These are phyloP conservation scores for Metschnikowia matae DNA, from an alignment of 805 yeast genomes.

Conservation along the genomic window DNA sequence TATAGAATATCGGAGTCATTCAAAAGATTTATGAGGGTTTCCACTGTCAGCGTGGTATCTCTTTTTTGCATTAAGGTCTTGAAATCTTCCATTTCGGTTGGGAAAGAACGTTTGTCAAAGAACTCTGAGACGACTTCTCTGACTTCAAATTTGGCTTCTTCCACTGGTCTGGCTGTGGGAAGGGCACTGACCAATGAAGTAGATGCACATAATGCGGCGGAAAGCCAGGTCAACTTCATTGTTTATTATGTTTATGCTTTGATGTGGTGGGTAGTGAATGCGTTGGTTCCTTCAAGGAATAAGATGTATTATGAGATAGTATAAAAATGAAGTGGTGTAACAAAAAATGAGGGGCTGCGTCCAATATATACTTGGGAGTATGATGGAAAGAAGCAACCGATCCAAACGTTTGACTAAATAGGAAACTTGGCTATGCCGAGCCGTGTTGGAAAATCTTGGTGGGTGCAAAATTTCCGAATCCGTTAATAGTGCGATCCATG, in stretches of 20 bases:
- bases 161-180: slow-evolving; percentile 22
- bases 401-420: background rate
- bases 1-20: slow-evolving; percentile 34
- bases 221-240: slow-evolving; percentile 14
- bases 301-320: background rate
- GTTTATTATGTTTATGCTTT: background rate
- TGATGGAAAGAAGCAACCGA: background rate
- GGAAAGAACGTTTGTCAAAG: slow-evolving; percentile 5
- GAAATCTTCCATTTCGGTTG: slow-evolving; percentile 15
- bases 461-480: slow-evolving; percentile 14
- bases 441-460: slow-evolving; percentile 1
- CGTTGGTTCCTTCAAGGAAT: background rate
- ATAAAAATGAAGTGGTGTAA: background rate
- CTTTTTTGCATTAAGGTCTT: slow-evolving; percentile 11
- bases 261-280: background rate
- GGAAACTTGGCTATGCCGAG: slow-evolving; percentile 1
- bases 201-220: slow-evolving; percentile 9
- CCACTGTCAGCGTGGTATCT: slow-evolving; percentile 24
- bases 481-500: slow-evolving; percentile 5
- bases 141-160: slow-evolving; percentile 10
- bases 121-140: slow-evolving; percentile 5
- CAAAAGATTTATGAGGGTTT: slow-evolving; percentile 20
- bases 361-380: background rate
- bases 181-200: slow-evolving; percentile 17
- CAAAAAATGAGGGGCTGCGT: background rate